Base-by-base conservation (phyloP, 305 asterid species). In the Vinca major region DNA sequence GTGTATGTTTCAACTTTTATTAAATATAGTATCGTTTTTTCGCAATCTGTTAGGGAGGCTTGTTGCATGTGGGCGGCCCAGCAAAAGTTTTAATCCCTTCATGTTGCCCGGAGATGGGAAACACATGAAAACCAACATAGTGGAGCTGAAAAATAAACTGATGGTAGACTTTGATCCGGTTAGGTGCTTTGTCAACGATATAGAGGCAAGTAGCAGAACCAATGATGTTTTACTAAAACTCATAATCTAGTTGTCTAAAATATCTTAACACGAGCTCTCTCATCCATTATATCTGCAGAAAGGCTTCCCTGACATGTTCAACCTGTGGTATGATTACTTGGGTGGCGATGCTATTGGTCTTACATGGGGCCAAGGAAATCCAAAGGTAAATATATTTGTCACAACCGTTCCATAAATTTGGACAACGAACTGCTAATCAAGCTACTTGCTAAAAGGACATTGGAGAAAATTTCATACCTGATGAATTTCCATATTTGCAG, bases 321-420 rank as follows among this genome's bases (percentile, higher is more conserved):
- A 88, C 82, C 87, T 94, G 65, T 94, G 99, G 99, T 86, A 83
- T 51, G 98, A 94, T 82, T 80, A 87, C 33, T 76, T 86, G 73
- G 99, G 99, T 71, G 97, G 98, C 43, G 99, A 91, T 65, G 96
- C 96, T 70, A 80, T 94, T 70, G 99, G 98, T 72, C 93, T 94
- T 55, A 94, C 99, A 26, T 84, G 84, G 77, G 85, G 80, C 77
- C 82, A 74, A 78, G 77, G 66, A 48, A 72, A 33, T 71, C 79
- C 81, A 37, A 86, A 89, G 97, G 99, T 88, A 80, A 71, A 19
- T 63, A n/a, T 13, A 48, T 48, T 1, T 11, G 4, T 48, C n/a
- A 0, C 52, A 6, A 48, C 12, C 2, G n/a, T 48, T 16, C n/a
- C 5, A 13, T 21, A 43, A 63, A 13, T n/a, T 19, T n/a, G 13